Conservation (phyloP, 306 rosid genomes). For the Casuarina cunninghamiana region DNA sequence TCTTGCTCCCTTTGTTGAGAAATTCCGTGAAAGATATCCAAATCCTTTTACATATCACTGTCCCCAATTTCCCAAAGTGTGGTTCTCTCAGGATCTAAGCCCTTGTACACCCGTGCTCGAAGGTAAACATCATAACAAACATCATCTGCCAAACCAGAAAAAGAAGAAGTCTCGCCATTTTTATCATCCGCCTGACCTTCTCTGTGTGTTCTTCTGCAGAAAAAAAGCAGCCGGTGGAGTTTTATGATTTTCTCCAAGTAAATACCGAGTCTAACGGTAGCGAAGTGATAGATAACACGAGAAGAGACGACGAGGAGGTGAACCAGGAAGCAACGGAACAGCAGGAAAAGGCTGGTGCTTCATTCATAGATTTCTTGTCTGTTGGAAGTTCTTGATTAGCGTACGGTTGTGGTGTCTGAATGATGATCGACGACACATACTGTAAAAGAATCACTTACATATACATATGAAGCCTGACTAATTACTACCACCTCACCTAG, state of each 20-base stretch:
- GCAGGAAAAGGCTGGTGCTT: constrained; percentile 31
- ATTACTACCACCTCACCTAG: not conserved
- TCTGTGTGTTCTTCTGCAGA: constrained; percentile 41
- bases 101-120: constrained; percentile 35
- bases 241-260: constrained; percentile 81
- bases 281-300: constrained; percentile 66
- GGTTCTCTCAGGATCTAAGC: constrained; percentile 29
- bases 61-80: constrained; percentile 37
- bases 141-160: not conserved
- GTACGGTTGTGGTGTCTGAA: constrained; percentile 5
- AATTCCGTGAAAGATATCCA: constrained; percentile 30
- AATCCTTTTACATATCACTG: constrained; percentile 24
- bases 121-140: constrained; percentile 32
- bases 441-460: not conserved
- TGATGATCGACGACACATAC: constrained; percentile 1
- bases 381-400: constrained; percentile 31
- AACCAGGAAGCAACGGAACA: constrained; percentile 46
- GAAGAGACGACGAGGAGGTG: constrained; percentile 77
- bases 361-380: constrained; percentile 67
- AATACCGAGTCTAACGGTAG: constrained; percentile 72
- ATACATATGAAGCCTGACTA: not conserved
- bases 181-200: too few relatives aligned
- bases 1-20: constrained; percentile 40
- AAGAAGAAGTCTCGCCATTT: too few relatives aligned
- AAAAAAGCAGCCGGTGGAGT: constrained; percentile 52